Conservation (phyloP, 2,329 filamentous ascomycete genomes). For the Magnaporthales sp. region DNA sequence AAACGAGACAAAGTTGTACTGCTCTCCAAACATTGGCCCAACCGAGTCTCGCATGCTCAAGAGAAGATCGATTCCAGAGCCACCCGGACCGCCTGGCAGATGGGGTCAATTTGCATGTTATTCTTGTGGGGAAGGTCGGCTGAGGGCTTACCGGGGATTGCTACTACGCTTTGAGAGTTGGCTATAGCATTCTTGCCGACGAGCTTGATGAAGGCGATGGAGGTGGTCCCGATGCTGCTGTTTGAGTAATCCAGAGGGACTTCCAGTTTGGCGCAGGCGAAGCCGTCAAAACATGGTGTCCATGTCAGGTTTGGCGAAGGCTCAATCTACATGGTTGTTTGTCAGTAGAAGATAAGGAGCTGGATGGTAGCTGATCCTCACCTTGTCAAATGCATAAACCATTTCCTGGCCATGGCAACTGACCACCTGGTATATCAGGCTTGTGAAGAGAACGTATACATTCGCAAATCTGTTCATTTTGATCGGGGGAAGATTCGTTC, state of each 20-base stretch:
- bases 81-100: slow-evolving; percentile 32
- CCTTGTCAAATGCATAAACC: not conserved
- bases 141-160: not conserved
- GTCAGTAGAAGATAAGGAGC: not conserved
- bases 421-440: not conserved
- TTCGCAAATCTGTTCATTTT: not conserved
- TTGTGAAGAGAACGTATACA: not conserved
- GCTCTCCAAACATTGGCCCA: slow-evolving; percentile 20
- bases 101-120: not conserved
- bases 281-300: not conserved
- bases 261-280: not conserved
- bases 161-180: not conserved
- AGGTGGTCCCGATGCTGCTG: not conserved
- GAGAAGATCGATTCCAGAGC: slow-evolving; percentile 27
- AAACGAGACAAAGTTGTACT: slow-evolving; percentile 36
- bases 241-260: not conserved
- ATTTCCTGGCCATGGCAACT: not conserved
- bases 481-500: not conserved
- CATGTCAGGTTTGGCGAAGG: not conserved
- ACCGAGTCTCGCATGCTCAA: slow-evolving; percentile 19
- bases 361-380: not conserved
- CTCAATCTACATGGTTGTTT: not conserved
- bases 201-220: not conserved
- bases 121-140: not conserved
- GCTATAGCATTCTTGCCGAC: not conserved